phyloP scores from a whole-genome alignment of 345 rosid genomes.

The Eucalyptus melliodora region DNA sequence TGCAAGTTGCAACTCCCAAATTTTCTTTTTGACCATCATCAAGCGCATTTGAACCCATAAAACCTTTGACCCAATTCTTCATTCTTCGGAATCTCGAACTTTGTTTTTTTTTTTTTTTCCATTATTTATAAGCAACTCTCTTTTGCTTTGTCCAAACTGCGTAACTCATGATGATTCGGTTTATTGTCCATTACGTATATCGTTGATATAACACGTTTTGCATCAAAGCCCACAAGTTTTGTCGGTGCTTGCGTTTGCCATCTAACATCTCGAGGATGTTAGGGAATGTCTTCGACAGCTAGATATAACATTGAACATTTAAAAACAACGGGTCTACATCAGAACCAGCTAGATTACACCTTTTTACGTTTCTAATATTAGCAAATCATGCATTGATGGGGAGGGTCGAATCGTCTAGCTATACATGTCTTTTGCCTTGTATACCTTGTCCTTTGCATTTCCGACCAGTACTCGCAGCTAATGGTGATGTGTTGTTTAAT shows the following conservation, averaged over 20 bases:
- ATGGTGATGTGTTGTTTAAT: background rate
- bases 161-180: background rate
- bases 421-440: background rate
- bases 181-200: background rate
- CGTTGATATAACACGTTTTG: background rate
- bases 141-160: background rate
- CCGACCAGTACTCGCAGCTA: background rate
- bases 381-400: background rate
- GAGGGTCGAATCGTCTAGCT: background rate
- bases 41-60: background rate
- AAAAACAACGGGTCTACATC: background rate
- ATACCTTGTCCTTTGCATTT: background rate
- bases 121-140: background rate
- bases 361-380: background rate
- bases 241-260: background rate
- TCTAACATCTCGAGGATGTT: background rate
- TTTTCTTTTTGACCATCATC: background rate
- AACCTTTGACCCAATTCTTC: background rate
- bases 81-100: background rate
- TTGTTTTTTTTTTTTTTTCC: background rate
- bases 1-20: background rate
- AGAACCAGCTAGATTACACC: background rate
- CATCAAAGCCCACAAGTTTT: background rate
- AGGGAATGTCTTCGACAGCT: background rate
- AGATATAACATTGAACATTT: background rate